Evolutionary conservation across 768 basidiomycete genomes (phyloP), one percentile per base, ranked within the genome.

Genomic region (Kwoniella sp.): DNA sequence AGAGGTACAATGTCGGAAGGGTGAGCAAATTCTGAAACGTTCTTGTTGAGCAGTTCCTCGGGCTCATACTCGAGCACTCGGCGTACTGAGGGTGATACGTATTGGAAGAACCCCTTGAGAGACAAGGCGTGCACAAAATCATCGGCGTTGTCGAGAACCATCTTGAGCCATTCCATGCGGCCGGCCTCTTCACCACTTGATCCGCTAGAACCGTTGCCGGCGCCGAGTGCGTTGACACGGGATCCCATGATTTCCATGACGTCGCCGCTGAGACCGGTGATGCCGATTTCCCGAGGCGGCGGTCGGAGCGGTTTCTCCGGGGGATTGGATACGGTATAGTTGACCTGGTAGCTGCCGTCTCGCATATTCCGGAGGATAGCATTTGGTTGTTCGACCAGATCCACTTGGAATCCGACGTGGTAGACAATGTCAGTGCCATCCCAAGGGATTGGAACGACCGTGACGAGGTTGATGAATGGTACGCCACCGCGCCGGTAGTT

Each of bases 401-500:
- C 92, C 61, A 96, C 90, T 81, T 99, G 93, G 84, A 99, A 98
- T 0, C 96, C 96, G 56, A 99, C 89, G 73, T 91, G 89, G 77
- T 90, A 95, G 9, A 87, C 87, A 45, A 91, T 85, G 51, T 94
- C 89, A 59, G 87, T 86, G 38, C 84, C 88, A 48, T 86, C 84
- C 68, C 89, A 91, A 0, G 84, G 78, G 64, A 97, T 85, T 20
- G 96, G 95, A 38, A 98, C 90, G 73, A 97, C 77, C 0, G 90
- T 90, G 68, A 98, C 88, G 62, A 95, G 87, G 77, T 98, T 99
- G 81, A 91, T 87, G 81, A 98, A 98, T 1, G 92, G 86, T 23
- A 84, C 82, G 9, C 93, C 92, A 60, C 88, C 87, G 74, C 92
- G 93, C 38, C 87, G 84, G 79, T 93, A 97, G 80, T 99, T 98